Base-by-base conservation (phyloP, 345 rosid species). In the Hevea brasiliensis region DNA sequence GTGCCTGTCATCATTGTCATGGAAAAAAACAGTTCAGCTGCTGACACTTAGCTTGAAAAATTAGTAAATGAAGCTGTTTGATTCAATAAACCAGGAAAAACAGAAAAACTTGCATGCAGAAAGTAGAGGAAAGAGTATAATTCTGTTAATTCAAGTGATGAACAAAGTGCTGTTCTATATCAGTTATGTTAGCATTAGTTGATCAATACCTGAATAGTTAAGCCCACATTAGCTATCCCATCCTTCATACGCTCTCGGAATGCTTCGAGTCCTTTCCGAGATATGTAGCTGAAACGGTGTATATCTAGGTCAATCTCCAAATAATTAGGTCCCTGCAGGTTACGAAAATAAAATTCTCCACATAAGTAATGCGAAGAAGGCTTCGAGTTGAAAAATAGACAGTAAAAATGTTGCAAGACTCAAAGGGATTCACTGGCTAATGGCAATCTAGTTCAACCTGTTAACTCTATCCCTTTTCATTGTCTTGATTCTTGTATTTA, bases 181-280 rank as follows among this genome's bases (percentile, higher is more conserved):
- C 8, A 11, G 13, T 47, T 54, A 14, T 27, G 27, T 20, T 23
- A 53, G 7, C 0, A 26, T 8, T 67, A 68, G 60, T 48, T 69
- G 11, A 15, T 24, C 37, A 32, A 4, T 85, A 92, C 97, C 97
- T 92, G 96, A 80, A 92, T 90, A 4, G 97, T 89, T 75, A 90
- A 81, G 61, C 97, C 91, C 55, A 92, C 83, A 83, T 92, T 85
- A 21, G 87, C 81, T 68, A 86, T 74, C 10, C 92, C 92, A 4
- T 85, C 68, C 83, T 84, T 83, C 72, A 90, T 68, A 44, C 92
- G 80, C 7, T 86, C 90, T 58, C 88, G 80, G 85, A 92, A 92
- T 45, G 97, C 86, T 80, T 92, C 97, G n/a, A 92, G 82, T 45
- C 97, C 96, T 84, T 86, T 92, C 72, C 97, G 88, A 10, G 97